Evolutionary conservation across 169 alveolate genomes (phyloP).

Genomic region (Babesia gibsoni): DNA sequence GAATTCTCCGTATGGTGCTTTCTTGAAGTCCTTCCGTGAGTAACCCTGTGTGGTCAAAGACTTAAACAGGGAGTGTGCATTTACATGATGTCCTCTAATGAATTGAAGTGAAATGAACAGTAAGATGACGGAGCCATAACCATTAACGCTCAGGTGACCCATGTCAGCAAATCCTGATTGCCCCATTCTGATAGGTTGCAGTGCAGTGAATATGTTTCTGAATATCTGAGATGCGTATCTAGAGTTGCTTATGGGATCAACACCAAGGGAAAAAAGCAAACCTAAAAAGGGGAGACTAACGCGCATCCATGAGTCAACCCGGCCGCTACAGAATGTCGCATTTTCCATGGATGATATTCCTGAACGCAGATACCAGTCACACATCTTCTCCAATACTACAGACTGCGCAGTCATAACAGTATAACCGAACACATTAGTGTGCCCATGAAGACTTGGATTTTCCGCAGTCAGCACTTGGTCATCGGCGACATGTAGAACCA

Average conservation of each 20-base stretch:
- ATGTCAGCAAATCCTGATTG: slow-evolving; percentile 5
- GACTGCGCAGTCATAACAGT: slow-evolving; percentile 3
- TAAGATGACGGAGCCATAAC: slow-evolving; percentile 25
- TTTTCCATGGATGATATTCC: slow-evolving; percentile 37
- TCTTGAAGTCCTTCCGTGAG: slow-evolving; percentile 18
- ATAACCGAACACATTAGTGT: not conserved
- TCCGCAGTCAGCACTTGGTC: slow-evolving; percentile 1
- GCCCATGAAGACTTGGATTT: not conserved
- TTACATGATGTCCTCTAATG: not conserved
- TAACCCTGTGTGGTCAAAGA: slow-evolving; percentile 12
- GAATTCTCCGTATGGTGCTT: slow-evolving; percentile 19
- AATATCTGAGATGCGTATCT: slow-evolving; percentile 52
- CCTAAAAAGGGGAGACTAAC: slow-evolving; percentile 51
- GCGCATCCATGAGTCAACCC: slow-evolving; percentile 45
- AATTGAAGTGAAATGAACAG: slow-evolving; percentile 24
- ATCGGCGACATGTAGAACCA: slow-evolving; percentile 21
- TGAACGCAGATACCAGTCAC: slow-evolving; percentile 52
- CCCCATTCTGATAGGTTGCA: slow-evolving; percentile 43
- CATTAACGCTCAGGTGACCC: not conserved
- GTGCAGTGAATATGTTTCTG: slow-evolving; percentile 21
- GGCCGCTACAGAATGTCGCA: slow-evolving; percentile 4
- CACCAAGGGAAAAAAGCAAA: slow-evolving; percentile 44
- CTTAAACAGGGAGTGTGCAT: slow-evolving; percentile 20
- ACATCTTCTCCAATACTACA: slow-evolving; percentile 37
- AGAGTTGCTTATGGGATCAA: slow-evolving; percentile 51